phyloP scores from a whole-genome alignment of 164 flowering plant genomes.

The Dillenia turbinata region DNA sequence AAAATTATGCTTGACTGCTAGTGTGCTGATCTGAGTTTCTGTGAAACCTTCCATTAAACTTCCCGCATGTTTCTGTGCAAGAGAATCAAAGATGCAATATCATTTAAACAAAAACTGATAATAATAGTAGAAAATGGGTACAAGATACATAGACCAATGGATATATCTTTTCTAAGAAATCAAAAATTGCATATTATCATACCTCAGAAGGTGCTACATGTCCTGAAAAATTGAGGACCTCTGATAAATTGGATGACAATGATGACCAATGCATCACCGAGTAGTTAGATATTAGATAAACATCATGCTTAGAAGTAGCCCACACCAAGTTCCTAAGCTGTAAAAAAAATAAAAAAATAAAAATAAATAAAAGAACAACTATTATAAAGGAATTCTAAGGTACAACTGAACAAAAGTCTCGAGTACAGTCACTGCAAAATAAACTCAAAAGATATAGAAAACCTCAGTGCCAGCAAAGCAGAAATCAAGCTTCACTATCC shows the following conservation, averaged over 20 bases:
- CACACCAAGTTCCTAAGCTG: constrained; percentile 63
- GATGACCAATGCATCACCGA: constrained; percentile 60
- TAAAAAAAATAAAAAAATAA: not conserved
- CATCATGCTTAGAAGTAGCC: constrained; percentile 63
- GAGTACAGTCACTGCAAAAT: no score
- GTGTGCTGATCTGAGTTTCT: constrained; percentile 66
- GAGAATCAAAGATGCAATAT: not conserved
- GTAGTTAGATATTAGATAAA: constrained; percentile 43
- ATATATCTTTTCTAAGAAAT: not conserved
- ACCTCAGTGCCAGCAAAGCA: no score
- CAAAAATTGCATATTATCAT: not conserved
- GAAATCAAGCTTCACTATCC: no score
- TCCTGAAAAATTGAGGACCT: constrained; percentile 44
- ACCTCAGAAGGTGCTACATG: constrained; percentile 51
- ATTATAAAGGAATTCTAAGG: not conserved
- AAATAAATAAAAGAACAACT: not conserved
- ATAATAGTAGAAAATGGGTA: not conserved
- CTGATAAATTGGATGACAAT: constrained; percentile 26
- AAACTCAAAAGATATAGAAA: no score
- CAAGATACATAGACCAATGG: not conserved
- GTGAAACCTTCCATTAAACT: constrained; percentile 64
- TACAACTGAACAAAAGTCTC: not conserved
- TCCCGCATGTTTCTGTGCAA: constrained; percentile 58
- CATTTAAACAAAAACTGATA: not conserved
- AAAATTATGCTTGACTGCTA: constrained; percentile 62